Base-by-base conservation (phyloP, 2,329 filamentous ascomycete genomes). In the Chaetothyriales sp. region DNA sequence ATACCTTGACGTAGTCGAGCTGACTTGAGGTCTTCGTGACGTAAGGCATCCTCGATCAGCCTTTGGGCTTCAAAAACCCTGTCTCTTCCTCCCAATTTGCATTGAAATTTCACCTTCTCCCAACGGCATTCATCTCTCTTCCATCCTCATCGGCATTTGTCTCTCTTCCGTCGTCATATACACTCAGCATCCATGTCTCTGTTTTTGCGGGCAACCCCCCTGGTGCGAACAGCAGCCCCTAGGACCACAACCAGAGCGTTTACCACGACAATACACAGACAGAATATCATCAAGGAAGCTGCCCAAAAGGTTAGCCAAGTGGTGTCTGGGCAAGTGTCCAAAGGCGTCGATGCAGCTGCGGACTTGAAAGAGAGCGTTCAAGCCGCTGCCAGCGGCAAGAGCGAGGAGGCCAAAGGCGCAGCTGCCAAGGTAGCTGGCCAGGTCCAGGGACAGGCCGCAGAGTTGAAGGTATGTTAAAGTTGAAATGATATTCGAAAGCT, bases 281-380 rank as follows among this genome's bases (percentile, higher is more conserved):
- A 74, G 49, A 80, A 76, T 66, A 62, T 68, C 5, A 73, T 73
- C 57, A 80, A 80, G 64, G 76, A 80, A 43, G 72, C 75, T 0
- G 63, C 76, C 46, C 78, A 81, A 67, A 70, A 68, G 50, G 75
- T 76, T 18, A 77, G 82, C 63, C 68, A 73, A 54, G 70, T 69
- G 19, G 70, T 79, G 36, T 73, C 76, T 0, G 69, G 77, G 62
- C 73, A 66, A 22, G 73, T 74, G 9, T 74, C 81, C 19, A 76
- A 77, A 66, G 79, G 78, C 45, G 79, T 81, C 54, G 75, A 83
- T 66, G 78, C 72, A 59, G 75, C 76, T 53, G 78, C 79, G 60
- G 57, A 75, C 66, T 72, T 70, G 44, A 67, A 71, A 46, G 62
- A 70, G 22, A 70, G 69, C 52, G 61, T 70, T 45, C 72, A 72